Percentiles rank a stretch among this genome's conserved stretches.
These are phyloP conservation scores for Oidium heveae DNA, from an alignment of 2,329 filamentous ascomycete genomes.

Conservation along the genomic window DNA sequence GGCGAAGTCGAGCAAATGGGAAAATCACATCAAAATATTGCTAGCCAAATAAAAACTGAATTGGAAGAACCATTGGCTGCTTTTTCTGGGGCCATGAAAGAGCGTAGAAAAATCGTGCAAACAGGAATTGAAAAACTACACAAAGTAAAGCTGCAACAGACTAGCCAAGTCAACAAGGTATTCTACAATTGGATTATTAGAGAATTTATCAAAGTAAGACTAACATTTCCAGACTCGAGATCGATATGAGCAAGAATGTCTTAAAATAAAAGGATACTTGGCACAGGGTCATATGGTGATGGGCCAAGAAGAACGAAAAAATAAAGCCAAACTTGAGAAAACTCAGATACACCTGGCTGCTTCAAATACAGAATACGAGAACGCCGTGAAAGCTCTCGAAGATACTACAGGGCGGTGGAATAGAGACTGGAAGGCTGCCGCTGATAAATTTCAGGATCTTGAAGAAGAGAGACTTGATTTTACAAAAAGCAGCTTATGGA, in stretches of 20 bases:
- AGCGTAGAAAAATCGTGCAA: constrained; percentile 88
- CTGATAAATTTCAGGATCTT: constrained; percentile 96
- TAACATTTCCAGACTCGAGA: constrained; percentile 42
- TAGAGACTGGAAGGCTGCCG: constrained; percentile 90
- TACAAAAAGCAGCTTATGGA: constrained; percentile 93
- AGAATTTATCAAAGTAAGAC: background rate
- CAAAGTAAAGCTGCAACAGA: constrained; percentile 84
- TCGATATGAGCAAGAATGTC: constrained; percentile 86
- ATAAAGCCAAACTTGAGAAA: constrained; percentile 96
- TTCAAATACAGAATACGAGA: constrained; percentile 83
- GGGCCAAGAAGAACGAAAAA: constrained; percentile 96
- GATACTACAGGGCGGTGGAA: constrained; percentile 95
- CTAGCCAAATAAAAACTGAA: constrained; percentile 84
- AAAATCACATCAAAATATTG: constrained; percentile 77
- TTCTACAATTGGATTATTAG: background rate
- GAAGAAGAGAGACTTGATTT: constrained; percentile 95
- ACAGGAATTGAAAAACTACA: constrained; percentile 80
- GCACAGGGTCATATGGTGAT: constrained; percentile 99
- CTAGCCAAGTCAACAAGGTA: constrained; percentile 73
- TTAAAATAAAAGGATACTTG: constrained; percentile 95
- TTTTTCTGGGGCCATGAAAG: constrained; percentile 87
- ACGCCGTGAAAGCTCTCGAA: constrained; percentile 74
- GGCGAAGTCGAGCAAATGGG: constrained; percentile 82
- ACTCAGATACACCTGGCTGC: constrained; percentile 85
- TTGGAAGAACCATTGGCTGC: constrained; percentile 80